Evolutionary conservation across 495 filamentous ascomycete genomes (phyloP).

Genomic region (Talaromyces borbonicus): DNA sequence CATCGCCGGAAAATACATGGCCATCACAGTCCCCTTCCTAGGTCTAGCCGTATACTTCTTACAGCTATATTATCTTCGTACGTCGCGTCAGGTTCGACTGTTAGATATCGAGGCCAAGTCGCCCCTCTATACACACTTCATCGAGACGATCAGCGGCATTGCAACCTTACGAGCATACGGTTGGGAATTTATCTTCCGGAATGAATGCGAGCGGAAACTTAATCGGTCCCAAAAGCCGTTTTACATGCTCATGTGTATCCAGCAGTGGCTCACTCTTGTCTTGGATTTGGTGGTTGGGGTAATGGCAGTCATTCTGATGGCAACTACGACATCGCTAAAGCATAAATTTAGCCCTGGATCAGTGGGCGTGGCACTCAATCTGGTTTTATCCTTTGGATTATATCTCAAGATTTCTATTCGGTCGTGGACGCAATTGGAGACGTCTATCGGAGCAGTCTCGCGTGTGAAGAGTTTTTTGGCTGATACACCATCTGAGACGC

Average conservation of each 20-base stretch:
- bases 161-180: slow-evolving; percentile 61
- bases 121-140: slow-evolving; percentile 65
- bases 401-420: slow-evolving; percentile 29
- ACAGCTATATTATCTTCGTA: slow-evolving; percentile 52
- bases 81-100: slow-evolving; percentile 49
- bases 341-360: slow-evolving; percentile 34
- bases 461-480: slow-evolving; percentile 45
- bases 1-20: slow-evolving; percentile 23
- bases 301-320: slow-evolving; percentile 43
- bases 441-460: slow-evolving; percentile 44
- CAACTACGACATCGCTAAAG: slow-evolving; percentile 32
- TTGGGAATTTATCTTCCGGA: slow-evolving; percentile 47
- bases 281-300: slow-evolving; percentile 49
- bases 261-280: slow-evolving; percentile 65
- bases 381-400: slow-evolving; percentile 42
- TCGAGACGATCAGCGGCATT: slow-evolving; percentile 52
- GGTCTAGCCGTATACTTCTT: slow-evolving; percentile 37
- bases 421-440: slow-evolving; percentile 46
- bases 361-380: slow-evolving; percentile 47
- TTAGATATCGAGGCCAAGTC: slow-evolving; percentile 46
- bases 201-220: slow-evolving; percentile 46
- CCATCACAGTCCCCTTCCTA: slow-evolving; percentile 39
- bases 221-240: slow-evolving; percentile 45
- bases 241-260: slow-evolving; percentile 53
- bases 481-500: slow-evolving; percentile 35